Conservation (phyloP, 2,329 filamentous ascomycete species). For the Thermothelomyces thermophilus region DNA sequence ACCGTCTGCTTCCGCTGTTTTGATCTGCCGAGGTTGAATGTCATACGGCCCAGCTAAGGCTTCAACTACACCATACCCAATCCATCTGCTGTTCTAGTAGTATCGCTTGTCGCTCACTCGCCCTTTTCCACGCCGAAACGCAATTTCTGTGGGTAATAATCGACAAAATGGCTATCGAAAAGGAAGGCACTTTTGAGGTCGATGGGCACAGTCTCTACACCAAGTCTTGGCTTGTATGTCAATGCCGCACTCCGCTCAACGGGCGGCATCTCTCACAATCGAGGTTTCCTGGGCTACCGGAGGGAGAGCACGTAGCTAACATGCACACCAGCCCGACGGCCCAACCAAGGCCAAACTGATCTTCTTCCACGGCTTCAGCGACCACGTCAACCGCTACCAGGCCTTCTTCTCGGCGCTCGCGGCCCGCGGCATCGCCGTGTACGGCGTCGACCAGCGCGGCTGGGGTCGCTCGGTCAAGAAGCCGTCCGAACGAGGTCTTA, state of each 20-base stretch:
- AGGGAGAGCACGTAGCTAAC: not conserved
- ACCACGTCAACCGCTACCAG: conserved; percentile 74
- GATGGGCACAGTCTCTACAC: conserved; percentile 44
- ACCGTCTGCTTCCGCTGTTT: not conserved
- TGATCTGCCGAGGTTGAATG: not conserved
- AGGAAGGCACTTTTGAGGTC: conserved; percentile 46
- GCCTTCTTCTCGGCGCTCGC: conserved; percentile 67
- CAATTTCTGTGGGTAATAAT: not conserved
- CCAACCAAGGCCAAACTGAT: conserved; percentile 63
- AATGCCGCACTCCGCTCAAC: not conserved
- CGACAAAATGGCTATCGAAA: conserved; percentile 34
- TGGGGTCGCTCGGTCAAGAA: conserved; percentile 70
- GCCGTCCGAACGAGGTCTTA: conserved; percentile 59
- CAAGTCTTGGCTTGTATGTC: conserved; percentile 53
- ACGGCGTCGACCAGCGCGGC: conserved; percentile 78
- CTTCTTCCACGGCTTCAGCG: conserved; percentile 85
- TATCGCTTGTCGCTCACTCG: too few species aligned
- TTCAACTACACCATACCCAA: too few species aligned
- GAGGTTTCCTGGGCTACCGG: too few species aligned
- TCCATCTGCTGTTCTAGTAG: too few species aligned
- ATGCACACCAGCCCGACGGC: conserved; percentile 42
- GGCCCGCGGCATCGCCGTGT: conserved; percentile 64
- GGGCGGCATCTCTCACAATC: not conserved
- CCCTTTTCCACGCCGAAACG: too few species aligned
- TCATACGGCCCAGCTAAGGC: too few species aligned